Conservation (phyloP, 495 filamentous ascomycete species). For the Penicillium fimorum region DNA sequence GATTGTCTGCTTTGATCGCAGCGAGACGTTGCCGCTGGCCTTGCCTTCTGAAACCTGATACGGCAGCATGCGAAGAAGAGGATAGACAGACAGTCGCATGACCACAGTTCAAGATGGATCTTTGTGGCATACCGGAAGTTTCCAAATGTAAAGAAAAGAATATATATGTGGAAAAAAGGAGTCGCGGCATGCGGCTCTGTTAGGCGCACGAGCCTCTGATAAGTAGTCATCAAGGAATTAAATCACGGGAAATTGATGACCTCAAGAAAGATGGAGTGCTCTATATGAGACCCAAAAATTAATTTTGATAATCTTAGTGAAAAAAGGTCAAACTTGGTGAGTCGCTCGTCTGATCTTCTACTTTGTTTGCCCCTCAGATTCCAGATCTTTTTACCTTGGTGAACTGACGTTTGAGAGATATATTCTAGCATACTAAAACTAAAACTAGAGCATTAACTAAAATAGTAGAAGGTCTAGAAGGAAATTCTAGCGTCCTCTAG, state of each 20-base stretch:
- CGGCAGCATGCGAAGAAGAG: constrained; percentile 11
- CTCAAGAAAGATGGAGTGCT: background rate
- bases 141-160: background rate
- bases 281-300: too few relatives aligned
- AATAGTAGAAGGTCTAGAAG: too few relatives aligned
- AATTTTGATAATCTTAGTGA: too few relatives aligned
- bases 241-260: background rate
- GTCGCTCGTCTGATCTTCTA: background rate
- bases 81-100: constrained; percentile 9
- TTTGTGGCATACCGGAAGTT: background rate
- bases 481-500: too few relatives aligned
- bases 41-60: constrained; percentile 14
- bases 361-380: background rate
- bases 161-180: background rate
- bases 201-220: background rate
- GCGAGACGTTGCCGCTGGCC: constrained; percentile 11
- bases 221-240: background rate
- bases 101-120: background rate
- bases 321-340: too few relatives aligned
- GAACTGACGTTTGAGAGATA: too few relatives aligned
- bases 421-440: too few relatives aligned
- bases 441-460: too few relatives aligned
- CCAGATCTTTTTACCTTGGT: too few relatives aligned
- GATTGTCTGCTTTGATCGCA: constrained; percentile 10
- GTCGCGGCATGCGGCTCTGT: background rate